Evolutionary conservation across 2,329 filamentous ascomycete genomes (phyloP).

Genomic region (Fusarium sp.): DNA sequence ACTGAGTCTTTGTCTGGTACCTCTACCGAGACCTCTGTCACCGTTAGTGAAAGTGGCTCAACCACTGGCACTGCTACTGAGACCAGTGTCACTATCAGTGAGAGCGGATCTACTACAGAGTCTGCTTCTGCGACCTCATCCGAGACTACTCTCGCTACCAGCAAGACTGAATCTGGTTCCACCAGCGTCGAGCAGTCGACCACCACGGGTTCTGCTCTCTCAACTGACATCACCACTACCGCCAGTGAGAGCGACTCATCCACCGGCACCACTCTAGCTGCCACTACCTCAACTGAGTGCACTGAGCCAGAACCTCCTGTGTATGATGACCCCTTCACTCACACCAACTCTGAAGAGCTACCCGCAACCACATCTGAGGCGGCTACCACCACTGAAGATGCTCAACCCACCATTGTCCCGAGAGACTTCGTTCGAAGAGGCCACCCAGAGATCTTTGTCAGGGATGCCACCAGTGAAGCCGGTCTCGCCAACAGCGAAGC

Average conservation of each 20-base stretch:
- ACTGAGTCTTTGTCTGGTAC: neutral
- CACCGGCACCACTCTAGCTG: neutral
- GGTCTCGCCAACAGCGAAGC: too few species aligned
- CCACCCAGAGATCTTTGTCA: neutral
- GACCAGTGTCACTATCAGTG: neutral
- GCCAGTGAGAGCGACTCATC: neutral
- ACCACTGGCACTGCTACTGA: neutral
- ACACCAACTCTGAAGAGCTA: neutral
- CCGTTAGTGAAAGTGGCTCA: neutral
- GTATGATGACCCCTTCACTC: neutral
- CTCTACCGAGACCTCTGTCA: neutral
- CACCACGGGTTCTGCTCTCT: neutral
- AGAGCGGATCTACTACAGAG: neutral
- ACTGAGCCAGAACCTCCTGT: neutral
- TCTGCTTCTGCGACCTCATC: neutral
- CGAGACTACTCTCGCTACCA: neutral
- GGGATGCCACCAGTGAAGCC: neutral
- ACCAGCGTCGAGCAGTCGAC: neutral
- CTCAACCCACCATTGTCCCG: neutral
- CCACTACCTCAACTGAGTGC: neutral
- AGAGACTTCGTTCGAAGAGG: neutral
- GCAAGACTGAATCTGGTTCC: neutral
- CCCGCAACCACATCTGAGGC: neutral
- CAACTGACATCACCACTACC: neutral
- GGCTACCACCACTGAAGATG: neutral